phyloP scores from a whole-genome alignment of 2,329 filamentous ascomycete genomes.

The Colletotrichum sp. region DNA sequence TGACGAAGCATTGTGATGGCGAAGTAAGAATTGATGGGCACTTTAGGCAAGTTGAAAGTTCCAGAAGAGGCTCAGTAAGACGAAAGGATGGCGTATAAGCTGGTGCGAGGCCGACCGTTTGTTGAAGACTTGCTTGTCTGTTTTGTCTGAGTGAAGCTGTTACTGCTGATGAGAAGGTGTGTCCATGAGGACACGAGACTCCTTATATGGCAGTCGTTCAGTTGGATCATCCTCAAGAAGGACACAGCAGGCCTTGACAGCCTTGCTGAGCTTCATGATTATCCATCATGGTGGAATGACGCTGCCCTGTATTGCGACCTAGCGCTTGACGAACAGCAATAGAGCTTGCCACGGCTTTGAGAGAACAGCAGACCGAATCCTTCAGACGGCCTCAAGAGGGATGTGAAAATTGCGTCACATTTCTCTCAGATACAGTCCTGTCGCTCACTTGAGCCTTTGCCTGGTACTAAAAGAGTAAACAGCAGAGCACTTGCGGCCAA shows the following conservation, averaged over 20 bases:
- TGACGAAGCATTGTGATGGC: constrained; percentile 24
- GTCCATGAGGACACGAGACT: not conserved
- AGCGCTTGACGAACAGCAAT: not conserved
- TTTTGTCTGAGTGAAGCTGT: not conserved
- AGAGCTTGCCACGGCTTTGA: not conserved
- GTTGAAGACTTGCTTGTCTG: not conserved
- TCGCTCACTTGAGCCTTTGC: not conserved
- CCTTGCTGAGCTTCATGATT: not conserved
- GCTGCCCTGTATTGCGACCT: constrained; percentile 15
- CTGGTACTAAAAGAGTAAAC: no score
- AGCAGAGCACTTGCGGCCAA: not conserved
- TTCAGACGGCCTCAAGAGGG: not conserved
- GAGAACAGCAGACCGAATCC: not conserved
- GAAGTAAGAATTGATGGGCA: not conserved
- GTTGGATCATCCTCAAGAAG: not conserved
- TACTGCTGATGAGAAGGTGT: not conserved
- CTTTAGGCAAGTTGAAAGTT: not conserved
- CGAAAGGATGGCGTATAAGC: not conserved
- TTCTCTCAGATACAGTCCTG: not conserved
- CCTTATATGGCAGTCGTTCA: not conserved
- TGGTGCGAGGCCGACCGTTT: not conserved
- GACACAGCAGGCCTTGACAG: not conserved
- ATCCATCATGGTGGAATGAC: not conserved
- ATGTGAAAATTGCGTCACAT: constrained; percentile 1
- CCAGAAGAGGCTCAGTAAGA: not conserved